These are phyloP conservation scores for Fusarium oligoseptatum DNA, from an alignment of 2,329 filamentous ascomycete genomes.

Conservation along the genomic window DNA sequence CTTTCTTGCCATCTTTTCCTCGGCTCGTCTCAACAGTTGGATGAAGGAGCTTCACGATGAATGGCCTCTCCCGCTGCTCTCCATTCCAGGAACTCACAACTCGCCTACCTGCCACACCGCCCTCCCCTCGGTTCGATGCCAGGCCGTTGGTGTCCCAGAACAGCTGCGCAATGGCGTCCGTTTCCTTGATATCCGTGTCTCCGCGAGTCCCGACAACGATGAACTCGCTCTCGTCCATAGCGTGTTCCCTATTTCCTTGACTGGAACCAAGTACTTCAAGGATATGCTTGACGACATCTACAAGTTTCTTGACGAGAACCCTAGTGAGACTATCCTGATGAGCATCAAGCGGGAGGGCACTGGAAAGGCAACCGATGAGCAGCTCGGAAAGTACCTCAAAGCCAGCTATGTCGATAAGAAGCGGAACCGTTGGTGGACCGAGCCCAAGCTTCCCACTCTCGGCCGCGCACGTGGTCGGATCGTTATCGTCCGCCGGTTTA, in stretches of 20 bases:
- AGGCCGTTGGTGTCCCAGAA: constrained; percentile 80
- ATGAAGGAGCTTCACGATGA: constrained; percentile 82
- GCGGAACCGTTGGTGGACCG: constrained; percentile 80
- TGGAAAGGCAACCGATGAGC: constrained; percentile 82
- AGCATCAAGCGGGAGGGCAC: constrained; percentile 92
- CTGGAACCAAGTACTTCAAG: constrained; percentile 82
- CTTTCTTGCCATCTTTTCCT: constrained; percentile 76
- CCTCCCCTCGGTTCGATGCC: constrained; percentile 92
- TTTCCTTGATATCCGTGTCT: constrained; percentile 91
- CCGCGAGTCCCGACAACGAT: constrained; percentile 66
- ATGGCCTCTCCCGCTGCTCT: constrained; percentile 82
- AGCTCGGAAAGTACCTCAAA: constrained; percentile 80
- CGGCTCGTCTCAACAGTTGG: constrained; percentile 78
- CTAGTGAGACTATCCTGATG: constrained; percentile 85
- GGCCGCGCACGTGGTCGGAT: constrained; percentile 86
- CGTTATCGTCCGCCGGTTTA: constrained; percentile 86
- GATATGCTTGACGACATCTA: constrained; percentile 79
- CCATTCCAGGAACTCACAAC: constrained; percentile 96
- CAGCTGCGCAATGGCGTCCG: constrained; percentile 93
- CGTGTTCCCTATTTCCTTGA: constrained; percentile 88
- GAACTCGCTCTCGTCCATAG: constrained; percentile 87
- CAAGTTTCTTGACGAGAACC: constrained; percentile 81
- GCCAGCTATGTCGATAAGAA: constrained; percentile 75
- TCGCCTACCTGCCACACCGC: constrained; percentile 87
- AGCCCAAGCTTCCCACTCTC: constrained; percentile 80